phyloP scores from a whole-genome alignment of 2,329 filamentous ascomycete species.

The Verticillium nonalfalfae region DNA sequence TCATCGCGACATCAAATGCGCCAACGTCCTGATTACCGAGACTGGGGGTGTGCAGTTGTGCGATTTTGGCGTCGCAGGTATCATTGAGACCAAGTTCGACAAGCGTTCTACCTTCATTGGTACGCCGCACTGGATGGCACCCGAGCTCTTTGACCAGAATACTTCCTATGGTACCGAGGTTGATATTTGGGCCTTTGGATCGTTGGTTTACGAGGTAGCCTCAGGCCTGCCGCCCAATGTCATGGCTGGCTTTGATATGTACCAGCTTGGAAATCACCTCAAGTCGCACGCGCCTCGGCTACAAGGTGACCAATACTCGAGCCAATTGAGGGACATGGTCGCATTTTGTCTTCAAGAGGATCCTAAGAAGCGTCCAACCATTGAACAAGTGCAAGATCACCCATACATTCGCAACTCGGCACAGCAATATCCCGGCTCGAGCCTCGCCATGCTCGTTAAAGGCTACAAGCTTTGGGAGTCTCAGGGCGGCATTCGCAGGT shows the following conservation, averaged over 20 bases:
- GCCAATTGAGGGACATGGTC: conserved; percentile 61
- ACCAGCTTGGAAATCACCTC: conserved; percentile 45
- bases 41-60: conserved; percentile 72
- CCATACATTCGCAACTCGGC: conserved; percentile 60
- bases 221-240: conserved; percentile 70
- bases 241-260: conserved; percentile 42
- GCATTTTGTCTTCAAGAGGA: conserved; percentile 68
- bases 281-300: conserved; percentile 60
- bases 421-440: conserved; percentile 55
- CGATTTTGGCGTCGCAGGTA: conserved; percentile 77
- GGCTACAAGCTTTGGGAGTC: conserved; percentile 72
- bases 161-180: conserved; percentile 64
- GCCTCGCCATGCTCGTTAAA: conserved; percentile 59
- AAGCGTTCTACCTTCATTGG: conserved; percentile 78
- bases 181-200: conserved; percentile 82
- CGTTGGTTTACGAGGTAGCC: conserved; percentile 75
- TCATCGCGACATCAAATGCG: conserved; percentile 67
- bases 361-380: conserved; percentile 60
- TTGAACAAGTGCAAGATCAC: conserved; percentile 64
- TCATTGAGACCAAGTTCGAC: conserved; percentile 67
- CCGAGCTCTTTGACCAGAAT: conserved; percentile 63
- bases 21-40: conserved; percentile 76
- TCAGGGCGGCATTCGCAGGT: conserved; percentile 63
- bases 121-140: conserved; percentile 83
- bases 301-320: conserved; percentile 65